phyloP scores from a whole-genome alignment of 2,329 filamentous ascomycete species.

The Pochonia chlamydosporia region DNA sequence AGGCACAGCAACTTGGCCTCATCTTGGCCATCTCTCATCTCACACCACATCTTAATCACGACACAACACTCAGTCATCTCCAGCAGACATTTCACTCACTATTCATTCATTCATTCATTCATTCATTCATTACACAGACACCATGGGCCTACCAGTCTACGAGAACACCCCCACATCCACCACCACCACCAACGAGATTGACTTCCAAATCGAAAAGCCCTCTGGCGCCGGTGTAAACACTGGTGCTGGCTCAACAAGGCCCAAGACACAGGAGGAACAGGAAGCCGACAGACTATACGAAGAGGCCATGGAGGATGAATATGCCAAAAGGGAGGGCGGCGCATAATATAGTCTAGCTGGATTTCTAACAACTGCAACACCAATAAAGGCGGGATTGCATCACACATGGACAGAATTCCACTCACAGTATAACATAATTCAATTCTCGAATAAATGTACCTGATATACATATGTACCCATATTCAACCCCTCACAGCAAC shows the following conservation, averaged over 20 bases:
- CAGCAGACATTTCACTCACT: no score
- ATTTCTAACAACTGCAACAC: no score
- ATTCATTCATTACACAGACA: background rate
- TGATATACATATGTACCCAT: background rate
- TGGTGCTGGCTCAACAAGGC: slow-evolving; percentile 38
- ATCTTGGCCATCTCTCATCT: no score
- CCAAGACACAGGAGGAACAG: slow-evolving; percentile 43
- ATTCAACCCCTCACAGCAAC: slow-evolving; percentile 19
- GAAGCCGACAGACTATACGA: slow-evolving; percentile 46
- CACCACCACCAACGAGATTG: background rate
- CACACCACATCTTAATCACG: no score
- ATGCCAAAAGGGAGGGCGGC: slow-evolving; percentile 49
- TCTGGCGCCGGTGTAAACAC: slow-evolving; percentile 43
- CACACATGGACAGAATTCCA: no score
- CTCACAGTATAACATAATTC: no score
- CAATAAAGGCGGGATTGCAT: no score
- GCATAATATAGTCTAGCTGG: slow-evolving; percentile 6
- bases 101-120: no score
- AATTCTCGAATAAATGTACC: no score
- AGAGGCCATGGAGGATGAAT: slow-evolving; percentile 50
- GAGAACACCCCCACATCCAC: background rate
- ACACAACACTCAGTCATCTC: no score
- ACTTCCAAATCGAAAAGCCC: slow-evolving; percentile 10
- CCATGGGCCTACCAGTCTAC: background rate
- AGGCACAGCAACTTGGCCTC: no score